These are phyloP conservation scores for Penicillium glabrum DNA, from an alignment of 2,329 filamentous ascomycete species.

Conservation along the genomic window DNA sequence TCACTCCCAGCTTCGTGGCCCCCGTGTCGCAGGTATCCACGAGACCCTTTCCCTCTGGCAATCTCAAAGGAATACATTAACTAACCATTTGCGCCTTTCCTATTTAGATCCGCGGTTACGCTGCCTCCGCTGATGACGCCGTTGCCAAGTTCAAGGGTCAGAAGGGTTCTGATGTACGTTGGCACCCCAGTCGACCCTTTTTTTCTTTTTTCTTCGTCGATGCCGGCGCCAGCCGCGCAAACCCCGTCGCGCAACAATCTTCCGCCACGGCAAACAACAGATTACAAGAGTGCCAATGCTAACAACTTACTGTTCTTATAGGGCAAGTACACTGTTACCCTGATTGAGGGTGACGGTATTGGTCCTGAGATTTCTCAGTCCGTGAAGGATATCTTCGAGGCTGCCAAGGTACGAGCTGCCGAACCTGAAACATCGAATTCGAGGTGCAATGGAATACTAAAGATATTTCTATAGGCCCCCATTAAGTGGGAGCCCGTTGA, in stretches of 20 bases:
- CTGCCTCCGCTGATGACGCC: constrained; percentile 56
- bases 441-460: constrained; percentile 23
- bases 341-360: constrained; percentile 99
- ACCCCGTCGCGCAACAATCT: constrained; percentile 2
- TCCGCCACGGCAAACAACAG: constrained; percentile 1
- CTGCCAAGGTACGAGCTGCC: constrained; percentile 69
- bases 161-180: constrained; percentile 81
- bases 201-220: constrained; percentile 24
- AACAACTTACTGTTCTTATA: constrained; percentile 40
- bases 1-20: constrained; percentile 48
- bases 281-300: constrained; percentile 4
- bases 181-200: constrained; percentile 22
- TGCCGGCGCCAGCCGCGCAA: constrained; percentile 28
- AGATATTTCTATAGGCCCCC: constrained; percentile 62
- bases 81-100: constrained; percentile 15
- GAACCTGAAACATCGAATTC: neutral
- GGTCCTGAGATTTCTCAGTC: constrained; percentile 97
- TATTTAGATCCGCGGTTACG: constrained; percentile 61
- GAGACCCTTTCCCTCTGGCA: constrained; percentile 9
- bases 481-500: constrained; percentile 97
- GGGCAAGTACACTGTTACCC: constrained; percentile 93
- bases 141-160: constrained; percentile 92
- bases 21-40: constrained; percentile 57
- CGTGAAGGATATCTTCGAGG: constrained; percentile 97
- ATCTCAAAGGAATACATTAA: constrained; percentile 9